phyloP scores from a whole-genome alignment of 192 early-diverging fungal species.

The Piromyces sp. region DNA sequence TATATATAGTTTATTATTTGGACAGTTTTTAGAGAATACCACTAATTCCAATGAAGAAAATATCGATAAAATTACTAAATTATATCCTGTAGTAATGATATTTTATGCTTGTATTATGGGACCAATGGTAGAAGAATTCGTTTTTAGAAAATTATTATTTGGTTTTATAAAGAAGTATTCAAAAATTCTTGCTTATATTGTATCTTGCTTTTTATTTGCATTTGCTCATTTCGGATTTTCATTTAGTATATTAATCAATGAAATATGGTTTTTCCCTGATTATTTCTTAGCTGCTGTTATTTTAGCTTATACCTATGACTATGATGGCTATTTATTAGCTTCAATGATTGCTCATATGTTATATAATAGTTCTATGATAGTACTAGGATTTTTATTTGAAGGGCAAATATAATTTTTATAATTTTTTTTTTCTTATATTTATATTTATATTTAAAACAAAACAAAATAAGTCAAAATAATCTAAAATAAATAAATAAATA shows the following conservation, averaged over 20 bases:
- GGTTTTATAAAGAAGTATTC: neutral
- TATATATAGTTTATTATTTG: too few species aligned
- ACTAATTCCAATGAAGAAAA: neutral
- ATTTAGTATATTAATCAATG: neutral
- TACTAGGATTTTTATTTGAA: too few species aligned
- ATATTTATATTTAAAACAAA: too few species aligned
- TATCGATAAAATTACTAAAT: neutral
- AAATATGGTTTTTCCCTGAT: neutral
- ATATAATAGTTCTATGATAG: neutral
- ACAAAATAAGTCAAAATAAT: too few species aligned
- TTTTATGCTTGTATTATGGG: neutral
- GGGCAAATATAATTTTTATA: too few species aligned
- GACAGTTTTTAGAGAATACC: too few species aligned
- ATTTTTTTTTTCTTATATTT: too few species aligned
- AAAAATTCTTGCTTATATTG: neutral
- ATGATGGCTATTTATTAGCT: neutral
- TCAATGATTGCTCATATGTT: neutral
- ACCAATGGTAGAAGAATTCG: neutral
- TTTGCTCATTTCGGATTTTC: neutral
- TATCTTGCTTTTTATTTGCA: neutral
- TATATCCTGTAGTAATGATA: neutral
- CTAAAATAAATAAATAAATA: too few species aligned
- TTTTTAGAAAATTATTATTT: neutral
- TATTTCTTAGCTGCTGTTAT: neutral
- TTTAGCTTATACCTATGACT: neutral